A percentile compares a stretch with the other conserved stretches of the same genome.
These are phyloP conservation scores for Flammula alnicola DNA, from an alignment of 1,284 basidiomycete species.

Conservation along the genomic window DNA sequence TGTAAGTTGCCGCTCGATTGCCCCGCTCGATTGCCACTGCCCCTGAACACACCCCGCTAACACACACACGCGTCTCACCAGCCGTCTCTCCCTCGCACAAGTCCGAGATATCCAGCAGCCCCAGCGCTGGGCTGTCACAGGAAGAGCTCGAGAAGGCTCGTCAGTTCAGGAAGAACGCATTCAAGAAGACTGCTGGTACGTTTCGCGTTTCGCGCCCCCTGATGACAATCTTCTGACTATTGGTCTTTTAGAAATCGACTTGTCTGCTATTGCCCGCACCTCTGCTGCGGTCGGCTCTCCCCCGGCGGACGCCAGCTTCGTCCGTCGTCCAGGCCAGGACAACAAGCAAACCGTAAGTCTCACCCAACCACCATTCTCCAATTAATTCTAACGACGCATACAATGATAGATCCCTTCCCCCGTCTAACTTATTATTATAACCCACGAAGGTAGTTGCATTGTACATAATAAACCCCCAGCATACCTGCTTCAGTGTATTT, in stretches of 20 bases:
- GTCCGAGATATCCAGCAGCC: constrained; percentile 34
- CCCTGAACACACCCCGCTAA: no score
- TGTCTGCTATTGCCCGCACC: constrained; percentile 80
- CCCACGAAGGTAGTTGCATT: no score
- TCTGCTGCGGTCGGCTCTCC: constrained; percentile 76
- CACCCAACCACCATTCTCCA: no score
- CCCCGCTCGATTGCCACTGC: no score
- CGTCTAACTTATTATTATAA: no score
- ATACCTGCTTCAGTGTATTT: no score
- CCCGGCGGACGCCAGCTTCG: no score
- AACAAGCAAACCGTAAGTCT: no score
- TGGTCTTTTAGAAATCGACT: constrained; percentile 59
- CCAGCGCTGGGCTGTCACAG: constrained; percentile 49
- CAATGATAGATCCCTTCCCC: no score
- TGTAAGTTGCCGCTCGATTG: background rate
- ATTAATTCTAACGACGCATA: no score
- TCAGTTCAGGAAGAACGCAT: constrained; percentile 68
- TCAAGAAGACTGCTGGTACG: constrained; percentile 66
- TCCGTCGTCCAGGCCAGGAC: no score
- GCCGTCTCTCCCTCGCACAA: constrained; percentile 25
- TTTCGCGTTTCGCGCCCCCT: constrained; percentile 8
- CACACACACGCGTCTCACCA: background rate
- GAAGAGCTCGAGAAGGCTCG: constrained; percentile 70
- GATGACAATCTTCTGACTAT: background rate
- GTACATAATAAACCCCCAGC: no score